phyloP scores from a whole-genome alignment of 441 rosid genomes.

The Erodium texanum region DNA sequence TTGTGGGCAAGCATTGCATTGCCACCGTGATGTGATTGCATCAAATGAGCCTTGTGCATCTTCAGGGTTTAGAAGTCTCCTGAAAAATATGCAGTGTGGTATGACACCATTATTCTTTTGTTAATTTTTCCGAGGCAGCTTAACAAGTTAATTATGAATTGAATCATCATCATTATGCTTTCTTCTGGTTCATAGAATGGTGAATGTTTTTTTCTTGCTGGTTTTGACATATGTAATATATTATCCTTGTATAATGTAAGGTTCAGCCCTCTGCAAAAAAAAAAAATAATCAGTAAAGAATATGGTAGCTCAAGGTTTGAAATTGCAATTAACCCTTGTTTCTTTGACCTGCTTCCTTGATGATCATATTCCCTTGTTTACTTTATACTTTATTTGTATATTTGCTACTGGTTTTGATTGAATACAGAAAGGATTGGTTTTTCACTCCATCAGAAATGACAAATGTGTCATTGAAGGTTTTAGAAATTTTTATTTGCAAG shows the following conservation, averaged over 20 bases:
- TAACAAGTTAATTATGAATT: not conserved
- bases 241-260: not conserved
- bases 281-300: not conserved
- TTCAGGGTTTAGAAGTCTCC: not conserved
- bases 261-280: not conserved
- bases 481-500: not conserved
- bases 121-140: not conserved
- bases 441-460: not conserved
- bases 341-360: not conserved
- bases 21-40: conserved; percentile 16
- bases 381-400: not conserved
- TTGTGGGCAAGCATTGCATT: conserved; percentile 38
- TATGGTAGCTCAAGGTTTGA: not conserved
- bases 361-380: not conserved
- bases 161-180: not conserved
- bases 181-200: not conserved
- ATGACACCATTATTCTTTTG: not conserved
- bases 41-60: conserved; percentile 1
- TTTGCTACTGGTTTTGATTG: not conserved
- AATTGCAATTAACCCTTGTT: not conserved
- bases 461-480: not conserved
- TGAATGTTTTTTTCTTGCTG: not conserved
- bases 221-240: not conserved
- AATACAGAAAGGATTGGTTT: not conserved
- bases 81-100: not conserved